Evolutionary conservation across 768 basidiomycete species (phyloP).

Genomic region (Xanthoconium stramineum): DNA sequence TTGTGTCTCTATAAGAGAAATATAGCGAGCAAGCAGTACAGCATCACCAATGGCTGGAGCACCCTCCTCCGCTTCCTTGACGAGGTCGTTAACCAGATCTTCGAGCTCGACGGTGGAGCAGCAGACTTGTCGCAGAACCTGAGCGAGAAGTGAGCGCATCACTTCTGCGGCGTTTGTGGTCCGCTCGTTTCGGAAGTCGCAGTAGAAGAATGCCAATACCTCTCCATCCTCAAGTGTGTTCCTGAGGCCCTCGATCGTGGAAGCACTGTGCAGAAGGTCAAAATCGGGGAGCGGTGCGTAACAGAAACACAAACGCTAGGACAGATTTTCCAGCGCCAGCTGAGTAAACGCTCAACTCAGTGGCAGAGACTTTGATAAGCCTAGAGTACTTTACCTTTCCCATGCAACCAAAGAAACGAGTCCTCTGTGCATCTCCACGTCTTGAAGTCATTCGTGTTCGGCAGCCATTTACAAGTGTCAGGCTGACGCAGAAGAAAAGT

Average conservation of each 20-base stretch:
- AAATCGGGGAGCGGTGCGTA: not conserved
- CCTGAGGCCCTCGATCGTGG: constrained; percentile 7
- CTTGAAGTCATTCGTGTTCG: not conserved
- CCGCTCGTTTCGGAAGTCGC: constrained; percentile 15
- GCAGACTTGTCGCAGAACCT: constrained; percentile 3
- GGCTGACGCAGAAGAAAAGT: not conserved
- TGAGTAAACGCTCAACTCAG: not conserved
- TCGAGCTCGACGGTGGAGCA: not conserved
- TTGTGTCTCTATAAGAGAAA: no score
- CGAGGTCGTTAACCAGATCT: not conserved
- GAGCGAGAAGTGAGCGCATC: constrained; percentile 17
- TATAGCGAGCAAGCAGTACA: no score
- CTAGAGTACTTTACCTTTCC: constrained; percentile 7
- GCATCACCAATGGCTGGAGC: no score
- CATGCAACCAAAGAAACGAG: constrained; percentile 13
- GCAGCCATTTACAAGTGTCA: constrained; percentile 14
- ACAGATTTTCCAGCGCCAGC: constrained; percentile 19
- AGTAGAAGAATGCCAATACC: constrained; percentile 16
- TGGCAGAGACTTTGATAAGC: not conserved
- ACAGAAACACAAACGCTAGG: not conserved
- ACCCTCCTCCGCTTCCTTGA: not conserved
- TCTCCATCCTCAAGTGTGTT: not conserved
- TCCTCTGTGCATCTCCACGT: not conserved
- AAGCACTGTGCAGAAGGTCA: constrained; percentile 7
- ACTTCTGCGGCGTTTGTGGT: constrained; percentile 1